These are phyloP conservation scores for Spergularia marina DNA, from an alignment of 148 eudicot genomes.

Conservation along the genomic window DNA sequence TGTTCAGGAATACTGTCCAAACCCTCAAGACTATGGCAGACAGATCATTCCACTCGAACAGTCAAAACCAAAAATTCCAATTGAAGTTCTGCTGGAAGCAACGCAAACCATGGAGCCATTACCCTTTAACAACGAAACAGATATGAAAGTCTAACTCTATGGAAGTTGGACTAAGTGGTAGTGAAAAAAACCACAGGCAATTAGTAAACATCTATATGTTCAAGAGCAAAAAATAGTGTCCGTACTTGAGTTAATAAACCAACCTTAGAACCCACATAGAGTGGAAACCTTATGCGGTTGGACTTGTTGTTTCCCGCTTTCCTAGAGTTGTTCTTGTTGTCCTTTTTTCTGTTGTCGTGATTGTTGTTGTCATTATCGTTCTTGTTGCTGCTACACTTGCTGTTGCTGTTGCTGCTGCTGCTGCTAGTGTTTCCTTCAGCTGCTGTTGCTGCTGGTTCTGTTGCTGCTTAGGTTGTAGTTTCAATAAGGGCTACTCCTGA, in stretches of 20 bases:
- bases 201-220: neutral
- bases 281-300: constrained; percentile 13
- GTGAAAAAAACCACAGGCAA: constrained; percentile 13
- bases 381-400: neutral
- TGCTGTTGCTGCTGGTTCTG: neutral
- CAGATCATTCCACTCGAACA: constrained; percentile 8
- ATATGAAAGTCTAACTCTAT: constrained; percentile 43
- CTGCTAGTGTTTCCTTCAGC: neutral
- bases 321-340: neutral
- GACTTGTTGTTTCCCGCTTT: neutral
- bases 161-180: constrained; percentile 11
- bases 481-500: constrained; percentile 1
- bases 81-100: constrained; percentile 20
- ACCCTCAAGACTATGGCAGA: constrained; percentile 9
- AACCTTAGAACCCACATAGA: neutral
- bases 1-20: constrained; percentile 42
- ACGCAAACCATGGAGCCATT: constrained; percentile 15
- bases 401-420: constrained; percentile 1
- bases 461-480: neutral
- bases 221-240: neutral
- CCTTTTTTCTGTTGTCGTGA: too few species aligned
- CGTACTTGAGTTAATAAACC: neutral
- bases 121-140: constrained; percentile 28
- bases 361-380: neutral
- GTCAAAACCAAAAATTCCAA: constrained; percentile 21